Base-by-base conservation (phyloP, 2,329 filamentous ascomycete species). In the Ceratocystis ficicola region DNA sequence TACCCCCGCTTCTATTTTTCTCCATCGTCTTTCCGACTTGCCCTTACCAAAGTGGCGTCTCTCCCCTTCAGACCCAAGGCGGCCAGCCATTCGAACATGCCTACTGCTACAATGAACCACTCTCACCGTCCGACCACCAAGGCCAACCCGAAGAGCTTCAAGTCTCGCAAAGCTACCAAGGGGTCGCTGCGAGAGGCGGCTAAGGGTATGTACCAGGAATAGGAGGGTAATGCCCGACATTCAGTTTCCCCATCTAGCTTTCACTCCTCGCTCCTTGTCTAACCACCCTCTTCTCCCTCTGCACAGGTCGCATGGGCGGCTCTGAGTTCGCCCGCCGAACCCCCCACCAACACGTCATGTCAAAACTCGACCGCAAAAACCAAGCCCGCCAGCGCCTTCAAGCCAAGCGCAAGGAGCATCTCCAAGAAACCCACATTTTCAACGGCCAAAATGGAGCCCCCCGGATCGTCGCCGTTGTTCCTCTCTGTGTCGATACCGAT, bases 111-210 rank as follows among this genome's bases (percentile, higher is more conserved):
- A 68, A 81, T 83, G 73, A 75, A 80, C 79, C 90, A 97, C 76
- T 92, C 93, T 73, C 94, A 99, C 76, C 84, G 93, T 75, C 89
- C 89, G 73, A 96, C 92, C 67, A 96, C 92, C 65, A 99, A 97
- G 81, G 80, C 85, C 72, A 78, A 83, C 70, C 86, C 96, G 77
- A 99, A 99, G 80, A 75, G 87, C 30, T 99, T 92, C 82, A 99
- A 99, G 78, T 90, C 90, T 67, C 86, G 86, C 74, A 92, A 96
- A 79, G 84, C 92, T 50, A 90, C 89, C 69, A 97, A 97, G 76
- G 86, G 89, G 72, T 84, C 90, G 67, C 76, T 96, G 73, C 90
- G 94, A 74, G 90, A 96, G 70, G 81, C 85, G 70, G 83, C 86
- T 67, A 97, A 97, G 80, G 92, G 90, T 91, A 41, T 41, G 36